Base-by-base conservation (phyloP, 2,329 filamentous ascomycete genomes). In the Alternaria gansuensis region DNA sequence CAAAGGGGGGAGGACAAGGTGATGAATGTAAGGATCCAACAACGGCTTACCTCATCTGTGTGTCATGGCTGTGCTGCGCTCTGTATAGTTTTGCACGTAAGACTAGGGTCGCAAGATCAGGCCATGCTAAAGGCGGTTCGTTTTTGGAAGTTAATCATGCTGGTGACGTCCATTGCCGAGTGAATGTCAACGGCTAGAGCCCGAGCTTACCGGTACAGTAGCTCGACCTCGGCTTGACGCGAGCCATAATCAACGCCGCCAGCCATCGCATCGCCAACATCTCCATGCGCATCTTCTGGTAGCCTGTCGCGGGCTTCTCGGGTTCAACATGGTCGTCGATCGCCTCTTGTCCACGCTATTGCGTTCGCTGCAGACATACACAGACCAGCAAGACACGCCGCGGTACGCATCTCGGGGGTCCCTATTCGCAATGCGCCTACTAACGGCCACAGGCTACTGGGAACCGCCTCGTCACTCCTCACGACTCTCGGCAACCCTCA, bases 401-500 rank as follows among this genome's bases (percentile, higher is more conserved):
- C 81, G 83, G 87, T 87, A 78, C 64, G 77, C 55, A 37, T 43
- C 28, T 43, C 62, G 14, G 17, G 17, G 52, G 45, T 48, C 36
- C 21, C 43, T 33, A 54, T 23, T n/a, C 26, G 14, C 41, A 62
- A 64, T 62, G 73, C 59, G 52, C 65, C 51, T 56, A 57, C 68
- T 74, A 26, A 73, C 64, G 13, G 52, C 23, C 21, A 44, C 61
- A 76, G 77, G 60, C 78, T 88, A 31, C 82, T 90, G 70, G 87
- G 84, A 63, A 89, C 88, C 43, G 90, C 89, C 14, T 83, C 86
- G 17, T 85, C 87, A 37, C 84, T 93, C 29, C 82, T 93, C 54
- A 85, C 87, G 14, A 85, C 85, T 48, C 85, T 93, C 51, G 87
- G 87, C 61, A 93, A 93, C 71, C 90, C 90, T 13, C 84, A 91